These are phyloP conservation scores for Macroventuria anomochaeta DNA, from an alignment of 2,329 filamentous ascomycete species.

Conservation along the genomic window DNA sequence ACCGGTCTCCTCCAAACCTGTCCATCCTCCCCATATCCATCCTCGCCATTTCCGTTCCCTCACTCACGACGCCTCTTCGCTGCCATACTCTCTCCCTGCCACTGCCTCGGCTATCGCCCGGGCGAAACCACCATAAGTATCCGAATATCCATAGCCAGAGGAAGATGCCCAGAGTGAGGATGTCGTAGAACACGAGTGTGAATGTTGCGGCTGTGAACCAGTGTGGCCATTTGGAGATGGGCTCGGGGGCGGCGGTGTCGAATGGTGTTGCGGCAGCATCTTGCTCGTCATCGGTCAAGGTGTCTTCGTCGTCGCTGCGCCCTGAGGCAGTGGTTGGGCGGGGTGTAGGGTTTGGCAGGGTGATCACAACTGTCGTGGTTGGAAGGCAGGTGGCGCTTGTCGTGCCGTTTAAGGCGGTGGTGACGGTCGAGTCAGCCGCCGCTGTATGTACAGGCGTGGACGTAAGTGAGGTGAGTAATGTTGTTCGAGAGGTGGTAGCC, in stretches of 20 bases:
- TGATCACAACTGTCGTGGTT: conserved; percentile 2
- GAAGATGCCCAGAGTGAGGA: conserved; percentile 16
- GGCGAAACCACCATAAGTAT: conserved; percentile 9
- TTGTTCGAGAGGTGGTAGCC: not conserved
- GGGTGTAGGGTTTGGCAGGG: conserved; percentile 1
- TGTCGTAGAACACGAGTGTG: conserved; percentile 30
- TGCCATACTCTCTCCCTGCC: not conserved
- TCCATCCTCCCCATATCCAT: not conserved
- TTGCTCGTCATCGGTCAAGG: not conserved
- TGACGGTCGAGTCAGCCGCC: not conserved
- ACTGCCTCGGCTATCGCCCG: not conserved
- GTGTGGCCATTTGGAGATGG: conserved; percentile 8
- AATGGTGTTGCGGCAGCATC: not conserved
- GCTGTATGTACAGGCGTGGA: not conserved
- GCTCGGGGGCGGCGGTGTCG: not conserved
- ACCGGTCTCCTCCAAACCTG: not conserved
- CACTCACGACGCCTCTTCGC: not conserved
- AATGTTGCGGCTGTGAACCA: conserved; percentile 19
- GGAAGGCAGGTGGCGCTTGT: not conserved
- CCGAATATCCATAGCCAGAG: conserved; percentile 23
- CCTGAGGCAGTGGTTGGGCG: not conserved
- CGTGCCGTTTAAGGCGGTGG: not conserved
- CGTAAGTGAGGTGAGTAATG: not conserved
- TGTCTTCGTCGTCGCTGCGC: not conserved
- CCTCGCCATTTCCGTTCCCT: not conserved